phyloP scores from a whole-genome alignment of 2,329 filamentous ascomycete genomes.

The Ophiocordyceps camponoti-floridani region DNA sequence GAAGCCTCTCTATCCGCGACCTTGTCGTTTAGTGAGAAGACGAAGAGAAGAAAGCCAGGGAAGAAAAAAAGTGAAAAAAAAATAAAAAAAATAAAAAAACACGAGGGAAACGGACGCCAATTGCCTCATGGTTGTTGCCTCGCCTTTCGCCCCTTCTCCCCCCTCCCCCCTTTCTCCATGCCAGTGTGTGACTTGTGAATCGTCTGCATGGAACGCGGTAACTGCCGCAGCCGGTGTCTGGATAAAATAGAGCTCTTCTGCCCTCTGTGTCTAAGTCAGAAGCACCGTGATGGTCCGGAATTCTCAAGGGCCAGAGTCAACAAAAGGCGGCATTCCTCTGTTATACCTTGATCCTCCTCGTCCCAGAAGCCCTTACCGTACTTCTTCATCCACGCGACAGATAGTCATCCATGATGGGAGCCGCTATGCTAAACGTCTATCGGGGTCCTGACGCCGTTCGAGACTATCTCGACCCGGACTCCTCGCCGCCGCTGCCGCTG shows the following conservation, averaged over 20 bases:
- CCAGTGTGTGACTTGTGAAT: neutral
- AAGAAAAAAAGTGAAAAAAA: neutral
- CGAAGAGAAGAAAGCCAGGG: neutral
- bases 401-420: conserved; percentile 6
- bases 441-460: conserved; percentile 36
- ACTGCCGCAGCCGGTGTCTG: neutral
- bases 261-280: too few species aligned
- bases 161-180: neutral
- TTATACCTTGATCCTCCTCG: too few species aligned
- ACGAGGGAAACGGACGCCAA: neutral
- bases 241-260: neutral
- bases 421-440: conserved; percentile 33
- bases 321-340: neutral
- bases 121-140: neutral
- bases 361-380: too few species aligned
- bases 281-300: too few species aligned
- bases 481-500: conserved; percentile 37
- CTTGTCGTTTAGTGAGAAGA: neutral
- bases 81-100: neutral
- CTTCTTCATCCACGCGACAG: neutral
- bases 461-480: conserved; percentile 41
- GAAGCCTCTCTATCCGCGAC: neutral
- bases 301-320: too few species aligned
- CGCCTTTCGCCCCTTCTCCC: too few species aligned
- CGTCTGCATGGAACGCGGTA: neutral